These are phyloP conservation scores for Chaetoceros tenuissimus DNA, from an alignment of 108 stramenopile species.

Conservation along the genomic window DNA sequence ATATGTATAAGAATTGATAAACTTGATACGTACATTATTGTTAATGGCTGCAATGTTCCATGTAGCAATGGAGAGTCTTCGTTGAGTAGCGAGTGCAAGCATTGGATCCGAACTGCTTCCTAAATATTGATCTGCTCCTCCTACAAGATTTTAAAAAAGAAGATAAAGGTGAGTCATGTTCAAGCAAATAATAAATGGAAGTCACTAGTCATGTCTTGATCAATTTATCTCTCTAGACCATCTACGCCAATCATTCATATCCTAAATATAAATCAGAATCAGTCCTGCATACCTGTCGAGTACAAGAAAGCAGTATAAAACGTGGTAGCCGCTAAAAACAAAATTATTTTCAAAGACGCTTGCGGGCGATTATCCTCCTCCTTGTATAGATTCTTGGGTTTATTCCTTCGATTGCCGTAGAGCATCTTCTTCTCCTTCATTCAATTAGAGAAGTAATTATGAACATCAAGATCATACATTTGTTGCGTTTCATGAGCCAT, in stretches of 20 bases:
- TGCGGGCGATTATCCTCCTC: not conserved
- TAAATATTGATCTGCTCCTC: conserved; percentile 29
- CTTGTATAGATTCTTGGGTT: not conserved
- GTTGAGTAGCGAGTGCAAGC: conserved; percentile 16
- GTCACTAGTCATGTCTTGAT: no score
- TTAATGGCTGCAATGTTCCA: conserved; percentile 96
- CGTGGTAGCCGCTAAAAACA: conserved; percentile 1
- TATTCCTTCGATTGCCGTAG: not conserved
- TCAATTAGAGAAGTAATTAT: no score
- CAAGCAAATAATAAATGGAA: no score
- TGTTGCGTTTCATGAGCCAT: no score
- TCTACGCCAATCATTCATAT: not conserved
- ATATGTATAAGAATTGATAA: no score
- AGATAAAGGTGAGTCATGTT: not conserved
- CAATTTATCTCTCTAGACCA: not conserved
- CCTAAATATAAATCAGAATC: not conserved
- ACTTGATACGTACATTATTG: conserved; percentile 38
- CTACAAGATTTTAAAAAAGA: conserved; percentile 1
- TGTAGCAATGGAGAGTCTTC: conserved; percentile 36
- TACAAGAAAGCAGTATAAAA: conserved; percentile 2
- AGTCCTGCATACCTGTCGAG: not conserved
- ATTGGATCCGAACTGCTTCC: conserved; percentile 12
- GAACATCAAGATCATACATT: no score
- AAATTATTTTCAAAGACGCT: not conserved
- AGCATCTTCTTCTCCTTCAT: no score